phyloP scores from a whole-genome alignment of 139 green algal species.

The Picochlorum sp. region DNA sequence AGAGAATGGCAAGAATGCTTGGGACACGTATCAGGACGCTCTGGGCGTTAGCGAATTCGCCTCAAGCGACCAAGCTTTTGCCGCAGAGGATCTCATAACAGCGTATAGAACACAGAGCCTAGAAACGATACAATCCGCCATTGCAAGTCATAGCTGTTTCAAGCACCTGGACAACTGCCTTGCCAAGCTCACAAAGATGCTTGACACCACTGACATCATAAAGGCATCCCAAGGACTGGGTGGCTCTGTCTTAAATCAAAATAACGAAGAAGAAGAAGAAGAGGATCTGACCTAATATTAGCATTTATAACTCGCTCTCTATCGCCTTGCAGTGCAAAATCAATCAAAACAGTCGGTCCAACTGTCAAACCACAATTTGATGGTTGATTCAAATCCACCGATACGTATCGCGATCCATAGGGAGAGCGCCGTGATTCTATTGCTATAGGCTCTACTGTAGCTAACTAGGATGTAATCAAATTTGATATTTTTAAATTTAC shows the following conservation, averaged over 20 bases:
- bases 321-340: too few species aligned
- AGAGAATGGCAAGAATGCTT: conserved; percentile 38
- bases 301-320: too few species aligned
- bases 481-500: too few species aligned
- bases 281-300: conserved; percentile 50
- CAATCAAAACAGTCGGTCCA: too few species aligned
- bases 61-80: conserved; percentile 57
- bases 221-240: not conserved
- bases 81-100: conserved; percentile 56
- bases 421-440: too few species aligned
- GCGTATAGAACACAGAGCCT: conserved; percentile 44
- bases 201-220: conserved; percentile 8
- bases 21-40: conserved; percentile 52
- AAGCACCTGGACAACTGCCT: conserved; percentile 30
- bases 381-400: too few species aligned
- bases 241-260: conserved; percentile 12
- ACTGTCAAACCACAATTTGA: too few species aligned
- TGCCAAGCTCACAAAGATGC: conserved; percentile 30
- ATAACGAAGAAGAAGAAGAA: conserved; percentile 8
- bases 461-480: too few species aligned
- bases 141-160: conserved; percentile 9
- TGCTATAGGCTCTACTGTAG: too few species aligned
- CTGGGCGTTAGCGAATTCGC: conserved; percentile 51
- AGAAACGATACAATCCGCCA: conserved; percentile 5
- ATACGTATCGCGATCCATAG: too few species aligned